Percentiles rank a stretch among this genome's conserved stretches.
phyloP scores from a whole-genome alignment of 2,329 filamentous ascomycete genomes.

The Lachnellula willkommii region DNA sequence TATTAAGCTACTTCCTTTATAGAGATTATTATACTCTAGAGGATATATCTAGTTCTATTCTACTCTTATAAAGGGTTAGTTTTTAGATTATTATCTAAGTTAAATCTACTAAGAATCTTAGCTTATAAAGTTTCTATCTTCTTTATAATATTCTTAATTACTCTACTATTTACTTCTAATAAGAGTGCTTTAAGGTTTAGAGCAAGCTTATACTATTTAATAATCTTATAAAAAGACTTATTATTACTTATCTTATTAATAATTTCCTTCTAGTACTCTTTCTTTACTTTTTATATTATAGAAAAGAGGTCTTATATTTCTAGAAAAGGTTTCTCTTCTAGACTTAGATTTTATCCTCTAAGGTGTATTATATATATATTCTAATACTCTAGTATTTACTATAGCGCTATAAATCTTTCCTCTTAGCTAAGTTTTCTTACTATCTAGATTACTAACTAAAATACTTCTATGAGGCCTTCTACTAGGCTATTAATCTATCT shows the following conservation, averaged over 20 bases:
- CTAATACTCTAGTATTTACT: background rate
- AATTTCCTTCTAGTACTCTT: background rate
- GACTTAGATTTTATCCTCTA: too few species aligned
- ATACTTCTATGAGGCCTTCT: background rate
- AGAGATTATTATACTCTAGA: background rate
- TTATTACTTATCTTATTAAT: background rate
- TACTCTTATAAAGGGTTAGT: background rate
- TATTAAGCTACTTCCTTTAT: background rate
- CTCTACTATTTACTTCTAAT: too few species aligned
- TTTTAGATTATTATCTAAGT: background rate
- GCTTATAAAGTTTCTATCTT: background rate
- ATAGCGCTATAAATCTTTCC: background rate
- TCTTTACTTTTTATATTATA: background rate
- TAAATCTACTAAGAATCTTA: background rate
- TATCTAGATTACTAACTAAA: background rate
- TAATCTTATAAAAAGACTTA: background rate
- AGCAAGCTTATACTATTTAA: background rate
- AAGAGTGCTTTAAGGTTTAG: background rate
- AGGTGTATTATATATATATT: too few species aligned
- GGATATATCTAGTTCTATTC: background rate
- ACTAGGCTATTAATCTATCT: background rate
- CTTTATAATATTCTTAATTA: background rate
- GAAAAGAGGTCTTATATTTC: background rate
- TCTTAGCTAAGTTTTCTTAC: background rate
- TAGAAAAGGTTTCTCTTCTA: background rate